phyloP scores from a whole-genome alignment of 2,329 filamentous ascomycete species.

The Fusarium pilosicola region DNA sequence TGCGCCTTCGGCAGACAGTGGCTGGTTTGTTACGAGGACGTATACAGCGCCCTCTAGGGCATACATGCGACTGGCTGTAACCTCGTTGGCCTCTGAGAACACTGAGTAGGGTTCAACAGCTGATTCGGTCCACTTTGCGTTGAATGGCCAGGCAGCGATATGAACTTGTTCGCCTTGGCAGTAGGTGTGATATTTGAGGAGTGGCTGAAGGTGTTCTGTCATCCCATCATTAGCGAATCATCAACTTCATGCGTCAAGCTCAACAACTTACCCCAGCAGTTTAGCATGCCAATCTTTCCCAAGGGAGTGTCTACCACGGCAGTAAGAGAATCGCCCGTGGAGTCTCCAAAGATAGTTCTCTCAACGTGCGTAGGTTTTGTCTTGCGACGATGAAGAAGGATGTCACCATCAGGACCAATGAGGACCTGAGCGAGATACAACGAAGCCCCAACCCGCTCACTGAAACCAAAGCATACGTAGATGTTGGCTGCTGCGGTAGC shows the following conservation, averaged over 20 bases:
- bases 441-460: neutral
- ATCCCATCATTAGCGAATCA: fast-evolving
- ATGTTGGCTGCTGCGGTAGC: neutral
- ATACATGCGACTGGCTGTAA: conserved; percentile 59
- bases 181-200: conserved; percentile 58
- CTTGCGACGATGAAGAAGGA: conserved; percentile 56
- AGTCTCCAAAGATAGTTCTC: conserved; percentile 59
- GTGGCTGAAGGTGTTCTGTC: conserved; percentile 58
- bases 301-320: conserved; percentile 51
- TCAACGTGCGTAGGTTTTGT: conserved; percentile 64
- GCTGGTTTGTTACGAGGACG: conserved; percentile 61
- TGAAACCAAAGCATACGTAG: neutral
- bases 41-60: conserved; percentile 65
- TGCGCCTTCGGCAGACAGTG: conserved; percentile 54
- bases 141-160: conserved; percentile 57
- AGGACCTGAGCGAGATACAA: conserved; percentile 47
- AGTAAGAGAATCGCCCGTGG: conserved; percentile 49
- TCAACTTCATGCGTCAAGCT: no score
- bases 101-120: conserved; percentile 41
- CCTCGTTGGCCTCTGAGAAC: conserved; percentile 30
- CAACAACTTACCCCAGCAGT: conserved; percentile 47
- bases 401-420: conserved; percentile 52
- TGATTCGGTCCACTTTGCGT: conserved; percentile 1
- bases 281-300: conserved; percentile 54
- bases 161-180: conserved; percentile 57